Conservation (phyloP, 228 moss, liverwort and hornwort genomes). For the Sphagnum magellanicum region DNA sequence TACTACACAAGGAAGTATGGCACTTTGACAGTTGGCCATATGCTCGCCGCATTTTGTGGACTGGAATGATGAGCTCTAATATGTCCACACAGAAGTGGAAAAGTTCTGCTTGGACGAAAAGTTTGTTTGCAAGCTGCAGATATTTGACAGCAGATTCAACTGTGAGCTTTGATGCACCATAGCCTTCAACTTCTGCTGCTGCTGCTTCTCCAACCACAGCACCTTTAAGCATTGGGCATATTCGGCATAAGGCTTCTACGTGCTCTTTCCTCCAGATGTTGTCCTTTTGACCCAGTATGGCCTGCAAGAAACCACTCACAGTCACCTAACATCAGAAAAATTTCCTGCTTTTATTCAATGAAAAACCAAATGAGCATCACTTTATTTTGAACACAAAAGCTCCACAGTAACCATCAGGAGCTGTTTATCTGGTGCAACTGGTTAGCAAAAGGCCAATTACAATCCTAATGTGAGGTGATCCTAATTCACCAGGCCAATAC, state of each 20-base stretch:
- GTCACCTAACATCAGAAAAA: not conserved
- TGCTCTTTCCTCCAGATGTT: constrained; percentile 94
- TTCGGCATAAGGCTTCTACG: constrained; percentile 74
- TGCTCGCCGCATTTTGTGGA: constrained; percentile 90
- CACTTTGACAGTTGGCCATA: constrained; percentile 95
- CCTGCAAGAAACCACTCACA: constrained; percentile 40
- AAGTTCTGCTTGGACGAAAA: constrained; percentile 92
- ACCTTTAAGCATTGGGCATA: constrained; percentile 96
- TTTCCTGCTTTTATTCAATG: not conserved
- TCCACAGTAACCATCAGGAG: no score
- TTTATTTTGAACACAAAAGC: no score
- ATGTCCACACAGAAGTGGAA: constrained; percentile 99
- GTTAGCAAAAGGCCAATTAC: no score
- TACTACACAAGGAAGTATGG: constrained; percentile 86
- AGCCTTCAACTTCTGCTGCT: constrained; percentile 97
- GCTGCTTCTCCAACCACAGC: constrained; percentile 90
- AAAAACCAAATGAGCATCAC: not conserved
- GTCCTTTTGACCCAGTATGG: constrained; percentile 83
- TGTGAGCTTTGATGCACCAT: constrained; percentile 93
- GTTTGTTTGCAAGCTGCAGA: constrained; percentile 94
- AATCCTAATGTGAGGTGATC: no score
- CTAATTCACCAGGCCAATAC: no score
- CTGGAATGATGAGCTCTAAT: constrained; percentile 96
- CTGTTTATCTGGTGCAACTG: no score
- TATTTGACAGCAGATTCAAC: constrained; percentile 99